Base-by-base conservation (phyloP, 306 rosid species). In the Astragalus glycyphyllos region DNA sequence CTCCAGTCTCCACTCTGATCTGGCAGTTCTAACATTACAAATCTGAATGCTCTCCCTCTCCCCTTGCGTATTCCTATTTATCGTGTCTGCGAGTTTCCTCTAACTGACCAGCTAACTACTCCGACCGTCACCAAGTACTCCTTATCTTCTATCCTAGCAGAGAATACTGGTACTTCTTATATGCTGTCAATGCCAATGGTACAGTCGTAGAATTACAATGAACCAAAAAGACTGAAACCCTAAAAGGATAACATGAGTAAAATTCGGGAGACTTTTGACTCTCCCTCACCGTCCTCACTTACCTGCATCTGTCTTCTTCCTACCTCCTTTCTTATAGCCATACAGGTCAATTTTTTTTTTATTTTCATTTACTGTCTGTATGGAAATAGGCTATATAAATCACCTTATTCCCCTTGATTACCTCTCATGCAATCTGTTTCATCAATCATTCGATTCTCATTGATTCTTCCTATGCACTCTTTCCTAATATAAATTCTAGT, bases 401-500 rank as follows among this genome's bases (percentile, higher is more conserved):
- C 32, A 38, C 38, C 11, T 32, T 15, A 15, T 37, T 37, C 32
- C 66, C 47, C 66, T 9, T 40, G 34, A 16, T 15, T 38, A 15
- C 48, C 32, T 38, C 49, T 40, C 31, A 16, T 40, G 32, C 5
- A 15, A 60, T 5, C 67, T 44, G 11, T 20, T 40, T 10, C 16
- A 41, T 40, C 41, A 8, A 51, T 17, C n/a, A 17, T 17, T 51
- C 12, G 4, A 7, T 50, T 50, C 57, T 17, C 11, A 3, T 17
- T 17, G 51, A 62, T 41, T 40, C 16, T 40, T 20, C 7, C 26
- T 10, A 3, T n/a, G 40, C 8, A 0, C 56, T n/a, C 26, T 29
- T 64, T 64, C 41, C 23, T 12, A 16, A 45, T 29, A 26, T 45
- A 64, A 64, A 45, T 26, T 17, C 46, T n/a, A 12, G 68, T 17